Base-by-base conservation (phyloP, 495 filamentous ascomycete genomes). In the Penicillium coffeae region DNA sequence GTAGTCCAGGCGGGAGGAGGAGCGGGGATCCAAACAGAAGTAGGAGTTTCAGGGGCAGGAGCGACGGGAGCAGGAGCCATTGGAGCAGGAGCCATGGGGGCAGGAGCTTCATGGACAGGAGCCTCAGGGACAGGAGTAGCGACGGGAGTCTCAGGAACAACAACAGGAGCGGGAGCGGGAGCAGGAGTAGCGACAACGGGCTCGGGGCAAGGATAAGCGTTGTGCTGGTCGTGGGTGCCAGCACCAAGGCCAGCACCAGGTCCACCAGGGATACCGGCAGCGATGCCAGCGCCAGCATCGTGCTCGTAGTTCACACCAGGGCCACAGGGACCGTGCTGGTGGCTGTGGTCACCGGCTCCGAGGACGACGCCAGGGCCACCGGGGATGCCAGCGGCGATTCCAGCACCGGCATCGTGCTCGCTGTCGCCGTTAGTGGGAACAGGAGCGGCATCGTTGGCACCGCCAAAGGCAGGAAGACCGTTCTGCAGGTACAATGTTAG, bases 221-320 rank as follows among this genome's bases (percentile, higher is more conserved):
- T 40, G 38, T 65, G 53, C 42, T 43, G 33, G 21, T 55, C 38
- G 47, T 65, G 41, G 47, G 44, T 50, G 20, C 52, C 62, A 7
- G 44, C 48, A 13, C 59, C 61, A 27, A 57, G 42, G 42, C 42
- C 48, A 38, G 58, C 54, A 15, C 22, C 33, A 8, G 68, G 68
- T 0, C 68, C 68, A 10, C 50, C 66, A 2, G 68, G 68, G 35
- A 68, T 65, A n/a, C 59, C 61, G 10, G 60, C 61, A 3, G 41
- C 40, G 38, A 52, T 56, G 14, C 54, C 55, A 20, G 51, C 38
- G 12, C 52, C 61, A 7, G 66, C 56, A 9, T 54, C 45, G 12
- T 53, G 43, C 42, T 59, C 45, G 20, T 32, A 32, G 53, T 48
- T 56, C 12, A 54, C 47, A 38, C 45, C 43, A 30, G 58, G 50